phyloP scores from a whole-genome alignment of 148 eudicot genomes.

The Fagopyrum homotropicum region DNA sequence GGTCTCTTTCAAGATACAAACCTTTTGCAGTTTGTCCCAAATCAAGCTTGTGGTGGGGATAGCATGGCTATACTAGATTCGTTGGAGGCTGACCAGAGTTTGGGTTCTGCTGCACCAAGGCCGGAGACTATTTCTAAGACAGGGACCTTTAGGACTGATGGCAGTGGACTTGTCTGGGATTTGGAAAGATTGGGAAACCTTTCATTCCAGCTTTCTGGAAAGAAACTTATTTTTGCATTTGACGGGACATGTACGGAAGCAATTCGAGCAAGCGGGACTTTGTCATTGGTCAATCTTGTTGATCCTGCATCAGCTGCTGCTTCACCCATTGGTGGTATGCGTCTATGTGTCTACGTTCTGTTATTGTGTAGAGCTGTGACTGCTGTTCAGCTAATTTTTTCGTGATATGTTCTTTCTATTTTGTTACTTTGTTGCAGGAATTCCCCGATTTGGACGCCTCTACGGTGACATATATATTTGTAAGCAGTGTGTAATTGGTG shows the following conservation, averaged over 20 bases:
- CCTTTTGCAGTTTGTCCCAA: slow-evolving; percentile 83
- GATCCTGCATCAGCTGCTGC: slow-evolving; percentile 98
- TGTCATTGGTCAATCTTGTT: slow-evolving; percentile 90
- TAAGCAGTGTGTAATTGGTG: slow-evolving; percentile 86
- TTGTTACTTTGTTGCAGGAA: slow-evolving; percentile 40
- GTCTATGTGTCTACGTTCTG: not conserved
- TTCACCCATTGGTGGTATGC: slow-evolving; percentile 90
- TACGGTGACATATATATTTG: slow-evolving; percentile 83
- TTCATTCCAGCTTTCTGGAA: slow-evolving; percentile 80
- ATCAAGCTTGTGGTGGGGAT: slow-evolving; percentile 98
- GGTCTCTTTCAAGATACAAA: slow-evolving; percentile 95
- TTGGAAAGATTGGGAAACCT: slow-evolving; percentile 84
- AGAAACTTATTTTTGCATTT: slow-evolving; percentile 95
- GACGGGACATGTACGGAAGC: slow-evolving; percentile 90
- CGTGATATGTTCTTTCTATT: slow-evolving; percentile 2
- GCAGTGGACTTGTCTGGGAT: slow-evolving; percentile 98
- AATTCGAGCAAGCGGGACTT: slow-evolving; percentile 64
- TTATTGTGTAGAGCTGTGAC: slow-evolving; percentile 3
- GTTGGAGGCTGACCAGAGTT: slow-evolving; percentile 63
- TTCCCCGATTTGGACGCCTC: slow-evolving; percentile 98
- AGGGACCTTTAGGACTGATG: slow-evolving; percentile 58
- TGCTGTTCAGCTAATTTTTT: not conserved
- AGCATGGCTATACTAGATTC: slow-evolving; percentile 97
- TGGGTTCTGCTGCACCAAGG: slow-evolving; percentile 56
- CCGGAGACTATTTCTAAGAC: slow-evolving; percentile 58